Evolutionary conservation across 192 early-diverging fungal genomes (phyloP), one percentile per base, ranked within the genome.

Genomic region (Paraglomus brasilianum): DNA sequence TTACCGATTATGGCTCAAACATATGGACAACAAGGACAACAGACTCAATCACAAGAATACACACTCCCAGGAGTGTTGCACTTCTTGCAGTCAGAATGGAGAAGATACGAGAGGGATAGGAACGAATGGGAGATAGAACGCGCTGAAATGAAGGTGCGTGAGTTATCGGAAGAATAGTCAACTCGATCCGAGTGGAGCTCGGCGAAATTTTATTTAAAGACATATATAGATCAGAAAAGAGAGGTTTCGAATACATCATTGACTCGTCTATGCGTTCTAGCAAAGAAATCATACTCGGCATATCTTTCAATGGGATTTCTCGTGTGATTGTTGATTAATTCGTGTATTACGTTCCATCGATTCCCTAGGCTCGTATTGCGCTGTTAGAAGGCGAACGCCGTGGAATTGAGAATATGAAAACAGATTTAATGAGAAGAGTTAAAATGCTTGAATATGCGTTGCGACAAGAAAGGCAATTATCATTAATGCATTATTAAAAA

Each of bases 381-480:
- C 80, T 89, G 64, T 78, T 95, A 43, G 88, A 91, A 68, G 92
- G 92, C 21, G 89, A 92, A 72, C 78, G 87, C 36, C 75, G 88
- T 42, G 92, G 85, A n/a, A 74, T 87, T 46, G 92, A 93, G 51
- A 91, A 86, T 53, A 64, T 86, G 52, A 90, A 89, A 71, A 74
- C 78, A 38, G 91, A 93, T 78, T 73, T 95, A 66, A 76, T 88
- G 76, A 82, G 86, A 72, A 80, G 92, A 15, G 83, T 92, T 30
- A 93, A 92, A 75, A 94, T 95, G 93, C 80, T 95, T 9, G 92
- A 95, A 74, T 92, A 83, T 78, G 88, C 89, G 11, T 66, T 95
- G 65, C 64, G 83, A 60, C 84, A 88, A 61, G 90, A 93, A 73
- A 84, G 92, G 91, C 91, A 81, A 69, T 59, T n/a, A 58, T 9